Evolutionary conservation across 2,329 filamentous ascomycete species (phyloP).

Genomic region (Apiospora malaysiana): DNA sequence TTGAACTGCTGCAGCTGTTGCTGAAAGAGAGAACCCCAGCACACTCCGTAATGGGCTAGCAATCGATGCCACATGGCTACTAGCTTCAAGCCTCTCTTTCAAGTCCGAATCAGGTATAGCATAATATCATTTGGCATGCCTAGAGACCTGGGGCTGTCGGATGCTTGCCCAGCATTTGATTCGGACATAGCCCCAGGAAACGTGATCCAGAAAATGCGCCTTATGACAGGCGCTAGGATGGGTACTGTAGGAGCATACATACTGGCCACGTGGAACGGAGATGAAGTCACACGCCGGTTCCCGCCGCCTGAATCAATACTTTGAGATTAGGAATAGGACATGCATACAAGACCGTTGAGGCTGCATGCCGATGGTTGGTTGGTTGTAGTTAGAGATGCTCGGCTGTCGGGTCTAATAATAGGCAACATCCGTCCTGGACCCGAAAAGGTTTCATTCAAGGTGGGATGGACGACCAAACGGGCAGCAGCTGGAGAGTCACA

Average conservation of each 20-base stretch:
- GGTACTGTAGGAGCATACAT: not conserved
- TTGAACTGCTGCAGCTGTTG: too few species aligned
- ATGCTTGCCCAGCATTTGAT: not conserved
- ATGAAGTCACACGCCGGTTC: not conserved
- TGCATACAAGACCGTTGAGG: not conserved
- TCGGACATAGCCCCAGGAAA: not conserved
- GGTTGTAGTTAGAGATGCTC: not conserved
- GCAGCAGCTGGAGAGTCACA: not conserved
- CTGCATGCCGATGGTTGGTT: not conserved
- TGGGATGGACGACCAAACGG: not conserved
- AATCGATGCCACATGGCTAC: too few species aligned
- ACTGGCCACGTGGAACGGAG: slow-evolving; percentile 1
- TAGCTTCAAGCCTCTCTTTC: too few species aligned
- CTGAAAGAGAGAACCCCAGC: too few species aligned
- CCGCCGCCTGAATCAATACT: not conserved
- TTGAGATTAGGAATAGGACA: not conserved
- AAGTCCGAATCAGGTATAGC: too few species aligned
- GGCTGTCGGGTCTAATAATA: not conserved
- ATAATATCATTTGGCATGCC: not conserved
- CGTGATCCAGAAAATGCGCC: not conserved
- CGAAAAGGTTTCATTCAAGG: not conserved
- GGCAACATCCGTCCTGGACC: not conserved
- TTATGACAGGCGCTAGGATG: not conserved
- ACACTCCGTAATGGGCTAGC: too few species aligned
- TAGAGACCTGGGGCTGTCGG: not conserved